Evolutionary conservation across 805 yeast species (phyloP), one percentile per base, ranked within the genome.

Genomic region (Sugiyamaella qingdaonensis): DNA sequence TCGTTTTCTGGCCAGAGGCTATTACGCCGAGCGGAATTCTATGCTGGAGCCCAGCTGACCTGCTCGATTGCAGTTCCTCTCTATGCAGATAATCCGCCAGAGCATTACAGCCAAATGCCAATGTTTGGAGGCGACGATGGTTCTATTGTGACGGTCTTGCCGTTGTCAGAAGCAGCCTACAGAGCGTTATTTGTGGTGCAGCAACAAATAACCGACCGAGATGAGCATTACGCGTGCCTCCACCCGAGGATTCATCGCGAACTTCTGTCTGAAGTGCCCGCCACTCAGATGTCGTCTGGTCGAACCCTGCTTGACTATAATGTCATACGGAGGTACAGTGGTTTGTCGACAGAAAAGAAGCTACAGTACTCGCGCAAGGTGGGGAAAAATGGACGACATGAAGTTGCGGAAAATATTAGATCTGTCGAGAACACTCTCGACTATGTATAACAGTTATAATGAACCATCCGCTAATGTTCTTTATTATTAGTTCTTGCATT

Each of bases 111-210:
- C 1, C 71, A 69, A 18, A 70, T 78, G 27, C 74, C 81, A 5
- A 67, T 92, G 48, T 96, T 92, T 2, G 82, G 84, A 0, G 82
- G 85, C 13, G 72, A 76, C 1, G 96, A 91, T 62, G 99, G 99
- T 0, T 83, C 91, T 0, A 68, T 94, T 35, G 83, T 81, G 61
- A 78, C 80, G 48, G 80, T 94, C 7, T 73, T 80, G 18, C 97
- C 98, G 0, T 72, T 90, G 10, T 72, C 78, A 39, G 98, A 94
- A 64, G 70, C 80, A 2, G 76, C 81, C 10, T 94, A 89, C 69
- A 78, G 97, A 67, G 75, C 95, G 54, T 74, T 94, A 64, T 88
- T 86, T 63, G 84, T 89, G 34, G 73, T 92, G 18, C 97, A 91
- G 65, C 96, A 90, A 68, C 97, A 90, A 61, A 71, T 94, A 48